Percentiles rank a stretch among this genome's conserved stretches.
phyloP scores from a whole-genome alignment of 257 asterid genomes.

The Cynanchum wilfordii region DNA sequence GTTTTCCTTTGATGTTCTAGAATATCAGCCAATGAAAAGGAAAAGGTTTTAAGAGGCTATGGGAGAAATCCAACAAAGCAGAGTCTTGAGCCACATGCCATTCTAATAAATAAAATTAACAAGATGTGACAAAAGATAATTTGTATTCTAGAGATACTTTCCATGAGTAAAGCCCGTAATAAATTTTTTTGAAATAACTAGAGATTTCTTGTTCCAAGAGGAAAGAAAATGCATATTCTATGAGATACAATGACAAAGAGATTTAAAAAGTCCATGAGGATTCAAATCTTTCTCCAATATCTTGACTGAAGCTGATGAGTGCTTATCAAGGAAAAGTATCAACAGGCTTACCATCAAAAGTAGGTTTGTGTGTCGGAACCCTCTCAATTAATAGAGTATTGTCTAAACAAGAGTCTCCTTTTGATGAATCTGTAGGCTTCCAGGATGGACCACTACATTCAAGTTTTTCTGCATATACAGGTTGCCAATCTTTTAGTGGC shows the following conservation, averaged over 20 bases:
- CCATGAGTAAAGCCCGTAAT: not conserved
- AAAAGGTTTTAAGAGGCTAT: slow-evolving; percentile 3
- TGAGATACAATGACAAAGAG: not conserved
- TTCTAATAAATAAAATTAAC: not conserved
- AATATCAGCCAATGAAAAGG: slow-evolving; percentile 1
- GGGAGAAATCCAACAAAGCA: slow-evolving; percentile 14
- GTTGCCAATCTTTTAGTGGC: not conserved
- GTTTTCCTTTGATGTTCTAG: slow-evolving; percentile 27
- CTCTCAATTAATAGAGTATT: slow-evolving; percentile 14
- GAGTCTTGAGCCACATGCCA: not conserved
- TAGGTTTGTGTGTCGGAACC: slow-evolving; percentile 6
- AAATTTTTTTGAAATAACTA: not conserved
- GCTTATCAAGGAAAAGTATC: not conserved
- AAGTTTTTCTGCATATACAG: not conserved
- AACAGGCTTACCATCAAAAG: slow-evolving; percentile 13
- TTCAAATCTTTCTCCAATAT: not conserved
- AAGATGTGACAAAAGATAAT: not conserved
- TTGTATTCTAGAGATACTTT: not conserved
- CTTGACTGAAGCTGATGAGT: not conserved
- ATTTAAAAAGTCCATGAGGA: not conserved
- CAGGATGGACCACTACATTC: not conserved
- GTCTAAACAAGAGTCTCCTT: not conserved
- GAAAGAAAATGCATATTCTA: not conserved
- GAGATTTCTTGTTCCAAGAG: not conserved
- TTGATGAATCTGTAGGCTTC: not conserved